Evolutionary conservation across 2,329 filamentous ascomycete species (phyloP), one percentile per base, ranked within the genome.

Genomic region (Aureobasidium uvarum): DNA sequence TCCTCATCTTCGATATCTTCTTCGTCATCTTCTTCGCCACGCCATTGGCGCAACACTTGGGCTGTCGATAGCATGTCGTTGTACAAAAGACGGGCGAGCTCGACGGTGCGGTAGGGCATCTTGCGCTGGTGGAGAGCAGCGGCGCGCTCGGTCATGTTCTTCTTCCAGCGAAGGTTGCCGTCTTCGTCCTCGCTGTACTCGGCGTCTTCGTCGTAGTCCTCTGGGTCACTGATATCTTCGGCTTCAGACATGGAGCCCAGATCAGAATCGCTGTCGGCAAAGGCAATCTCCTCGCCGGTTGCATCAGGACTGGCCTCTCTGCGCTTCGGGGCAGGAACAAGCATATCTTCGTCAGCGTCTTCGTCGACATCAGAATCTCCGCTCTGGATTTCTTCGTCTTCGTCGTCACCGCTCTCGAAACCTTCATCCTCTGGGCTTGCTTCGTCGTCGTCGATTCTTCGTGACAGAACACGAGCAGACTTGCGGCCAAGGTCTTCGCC

Each of bases 261-360:
- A 74, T 99, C 96, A 0, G 95, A 99, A 76, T 99, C 96, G 73
- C 92, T 96, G 73, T 99, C 95, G 16, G 95, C 95, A 79, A 97
- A 99, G 1, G 88, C 91, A 66, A 98, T 72, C 64, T 96, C 91
- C 36, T 87, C 90, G 28, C 86, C 90, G 28, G 86, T 85, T 13
- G 81, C 81, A 25, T 76, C 69, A 41, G 70, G 70, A 62, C 77
- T 82, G 43, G 84, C 80, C 39, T 85, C 83, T 18, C 66, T 68
- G 33, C 58, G 63, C 85, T 59, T 81, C 77, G 68, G 82, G 84
- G 33, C 80, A 77, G 74, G 70, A 56, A 74, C 72, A 51, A 75
- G 66, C 60, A 63, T 63, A n/a, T 63, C 60, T 23, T 63, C 38
- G 36, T 62, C 59, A 11, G 46, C 59, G 13, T 72, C 68, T 60